These are phyloP conservation scores for Nicotiana noctiflora DNA, from an alignment of 257 asterid species.

Conservation along the genomic window DNA sequence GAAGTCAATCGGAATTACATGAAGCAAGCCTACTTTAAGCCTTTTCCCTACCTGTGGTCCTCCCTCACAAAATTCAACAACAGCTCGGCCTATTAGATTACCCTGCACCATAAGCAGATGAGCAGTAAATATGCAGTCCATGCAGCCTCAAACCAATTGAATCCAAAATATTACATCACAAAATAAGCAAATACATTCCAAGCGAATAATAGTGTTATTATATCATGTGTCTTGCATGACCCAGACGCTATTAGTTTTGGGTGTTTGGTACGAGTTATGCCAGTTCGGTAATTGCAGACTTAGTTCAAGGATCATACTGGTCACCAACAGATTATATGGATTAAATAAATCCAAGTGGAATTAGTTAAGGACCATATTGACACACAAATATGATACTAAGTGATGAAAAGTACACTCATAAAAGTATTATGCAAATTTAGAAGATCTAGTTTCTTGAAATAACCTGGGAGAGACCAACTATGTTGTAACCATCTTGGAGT, in stretches of 20 bases:
- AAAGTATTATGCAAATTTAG: not conserved
- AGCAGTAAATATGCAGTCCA: not conserved
- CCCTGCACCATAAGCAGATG: slow-evolving; percentile 51
- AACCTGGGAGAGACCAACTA: slow-evolving; percentile 98
- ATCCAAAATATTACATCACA: not conserved
- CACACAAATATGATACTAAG: not conserved
- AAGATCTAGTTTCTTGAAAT: slow-evolving; percentile 7
- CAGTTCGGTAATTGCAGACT: not conserved
- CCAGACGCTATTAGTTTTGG: not conserved
- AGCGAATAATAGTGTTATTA: not conserved
- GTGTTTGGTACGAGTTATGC: not conserved
- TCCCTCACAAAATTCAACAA: slow-evolving; percentile 80
- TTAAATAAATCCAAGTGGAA: not conserved
- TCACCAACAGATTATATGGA: not conserved
- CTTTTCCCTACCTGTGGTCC: slow-evolving; percentile 76
- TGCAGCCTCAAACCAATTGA: not conserved
- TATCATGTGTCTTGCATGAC: not conserved
- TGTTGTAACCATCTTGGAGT: slow-evolving; percentile 73
- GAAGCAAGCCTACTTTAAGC: not conserved
- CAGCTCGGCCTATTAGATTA: slow-evolving; percentile 85
- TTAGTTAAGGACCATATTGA: not conserved
- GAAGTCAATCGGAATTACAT: not conserved
- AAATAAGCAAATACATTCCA: not conserved
- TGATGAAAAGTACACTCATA: not conserved
- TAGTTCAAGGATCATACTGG: not conserved